A percentile compares a stretch with the other conserved stretches of the same genome.
Conservation (phyloP, 768 basidiomycete genomes). For the Hericium erinaceus region DNA sequence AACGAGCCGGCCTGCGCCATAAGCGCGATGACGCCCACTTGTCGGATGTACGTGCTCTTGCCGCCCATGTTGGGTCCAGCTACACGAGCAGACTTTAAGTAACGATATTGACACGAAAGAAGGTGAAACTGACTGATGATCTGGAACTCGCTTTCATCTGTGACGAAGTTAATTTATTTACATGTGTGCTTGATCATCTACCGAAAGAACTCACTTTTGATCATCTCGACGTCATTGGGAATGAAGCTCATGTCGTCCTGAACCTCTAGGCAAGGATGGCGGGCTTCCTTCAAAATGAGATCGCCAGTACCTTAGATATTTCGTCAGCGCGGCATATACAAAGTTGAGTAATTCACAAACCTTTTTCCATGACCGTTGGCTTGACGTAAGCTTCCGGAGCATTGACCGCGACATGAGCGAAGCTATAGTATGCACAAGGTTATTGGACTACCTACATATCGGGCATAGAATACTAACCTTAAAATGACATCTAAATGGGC, state of each 20-base stretch:
- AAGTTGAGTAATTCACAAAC: slow-evolving; percentile 26
- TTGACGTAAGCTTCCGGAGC: slow-evolving; percentile 86
- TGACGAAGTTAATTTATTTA: not conserved
- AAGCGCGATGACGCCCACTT: slow-evolving; percentile 92
- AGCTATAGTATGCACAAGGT: slow-evolving; percentile 35
- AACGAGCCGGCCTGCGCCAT: slow-evolving; percentile 96
- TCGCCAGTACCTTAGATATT: slow-evolving; percentile 58
- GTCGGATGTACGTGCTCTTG: slow-evolving; percentile 94
- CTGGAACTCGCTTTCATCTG: slow-evolving; percentile 84
- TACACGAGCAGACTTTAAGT: slow-evolving; percentile 18
- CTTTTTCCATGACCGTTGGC: slow-evolving; percentile 70
- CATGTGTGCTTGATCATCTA: not conserved
- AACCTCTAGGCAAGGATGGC: slow-evolving; percentile 94
- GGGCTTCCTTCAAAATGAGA: slow-evolving; percentile 72
- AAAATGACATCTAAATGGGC: slow-evolving; percentile 89
- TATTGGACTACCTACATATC: not conserved
- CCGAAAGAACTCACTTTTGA: slow-evolving; percentile 46
- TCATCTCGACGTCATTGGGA: slow-evolving; percentile 91
- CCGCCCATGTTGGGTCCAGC: slow-evolving; percentile 99
- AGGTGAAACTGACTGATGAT: slow-evolving; percentile 65
- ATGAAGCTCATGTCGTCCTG: slow-evolving; percentile 96
- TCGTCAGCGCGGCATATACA: not conserved
- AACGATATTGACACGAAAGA: not conserved
- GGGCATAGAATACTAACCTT: slow-evolving; percentile 39
- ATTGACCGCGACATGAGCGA: slow-evolving; percentile 84